Conservation (phyloP, 495 filamentous ascomycete species). For the Neurospora discreta region DNA sequence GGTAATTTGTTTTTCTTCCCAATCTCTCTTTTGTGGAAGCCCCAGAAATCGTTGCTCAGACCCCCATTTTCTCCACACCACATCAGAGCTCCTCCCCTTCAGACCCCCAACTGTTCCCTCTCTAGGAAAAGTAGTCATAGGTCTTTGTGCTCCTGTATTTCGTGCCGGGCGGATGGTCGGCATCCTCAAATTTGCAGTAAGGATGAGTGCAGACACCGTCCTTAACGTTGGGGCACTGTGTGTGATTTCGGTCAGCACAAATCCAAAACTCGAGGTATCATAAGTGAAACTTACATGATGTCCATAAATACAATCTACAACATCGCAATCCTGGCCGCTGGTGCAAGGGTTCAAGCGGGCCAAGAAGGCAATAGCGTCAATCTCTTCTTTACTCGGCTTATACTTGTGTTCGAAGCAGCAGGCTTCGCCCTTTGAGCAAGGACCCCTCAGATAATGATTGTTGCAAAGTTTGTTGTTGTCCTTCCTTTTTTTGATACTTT, state of each 20-base stretch:
- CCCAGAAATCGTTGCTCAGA: neutral
- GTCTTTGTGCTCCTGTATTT: conserved; percentile 27
- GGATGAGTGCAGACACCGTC: conserved; percentile 31
- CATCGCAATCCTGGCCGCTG: conserved; percentile 61
- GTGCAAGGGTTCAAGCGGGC: conserved; percentile 71
- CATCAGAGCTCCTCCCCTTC: neutral
- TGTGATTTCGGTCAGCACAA: neutral
- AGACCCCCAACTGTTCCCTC: neutral
- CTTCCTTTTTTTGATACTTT: conserved; percentile 62
- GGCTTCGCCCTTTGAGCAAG: conserved; percentile 57
- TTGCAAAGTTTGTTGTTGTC: conserved; percentile 76
- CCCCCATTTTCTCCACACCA: neutral
- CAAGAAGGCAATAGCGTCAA: conserved; percentile 55
- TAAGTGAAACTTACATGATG: conserved; percentile 40
- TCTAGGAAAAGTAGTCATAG: conserved; percentile 5
- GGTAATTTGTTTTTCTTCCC: neutral
- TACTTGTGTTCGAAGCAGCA: conserved; percentile 71
- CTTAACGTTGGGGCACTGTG: conserved; percentile 29
- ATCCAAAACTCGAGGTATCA: neutral
- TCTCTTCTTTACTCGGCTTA: conserved; percentile 55
- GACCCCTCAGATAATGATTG: conserved; percentile 66
- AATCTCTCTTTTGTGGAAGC: neutral
- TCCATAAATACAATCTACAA: conserved; percentile 73
- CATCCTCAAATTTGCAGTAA: conserved; percentile 34
- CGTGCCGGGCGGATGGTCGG: conserved; percentile 41